A percentile compares a stretch with the other conserved stretches of the same genome.
phyloP scores from a whole-genome alignment of 768 basidiomycete species.

The Dentipellis fragilis region DNA sequence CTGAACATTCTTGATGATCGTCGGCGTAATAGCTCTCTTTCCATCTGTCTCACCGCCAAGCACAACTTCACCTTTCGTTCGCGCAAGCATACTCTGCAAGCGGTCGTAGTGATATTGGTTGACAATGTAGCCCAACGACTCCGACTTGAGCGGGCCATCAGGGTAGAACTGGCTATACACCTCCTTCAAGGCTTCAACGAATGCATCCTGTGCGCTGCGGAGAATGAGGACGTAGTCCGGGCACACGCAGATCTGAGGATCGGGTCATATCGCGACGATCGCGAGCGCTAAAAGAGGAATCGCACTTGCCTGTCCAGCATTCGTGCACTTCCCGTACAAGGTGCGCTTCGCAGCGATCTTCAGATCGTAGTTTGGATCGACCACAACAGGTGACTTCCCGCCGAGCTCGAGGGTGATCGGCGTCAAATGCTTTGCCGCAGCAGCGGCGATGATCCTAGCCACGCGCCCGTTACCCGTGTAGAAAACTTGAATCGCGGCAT shows the following conservation, averaged over 20 bases:
- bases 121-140: slow-evolving; percentile 41
- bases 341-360: slow-evolving; percentile 16
- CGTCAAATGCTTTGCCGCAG: slow-evolving; percentile 44
- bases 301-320: slow-evolving; percentile 19
- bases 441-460: slow-evolving; percentile 38
- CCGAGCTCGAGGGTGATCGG: slow-evolving; percentile 49
- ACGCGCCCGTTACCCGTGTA: slow-evolving; percentile 36
- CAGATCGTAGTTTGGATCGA: slow-evolving; percentile 14
- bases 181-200: slow-evolving; percentile 35
- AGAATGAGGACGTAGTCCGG: slow-evolving; percentile 38
- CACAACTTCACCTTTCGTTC: slow-evolving; percentile 48
- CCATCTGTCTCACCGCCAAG: slow-evolving; percentile 38
- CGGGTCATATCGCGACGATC: background rate
- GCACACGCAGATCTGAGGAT: slow-evolving; percentile 27
- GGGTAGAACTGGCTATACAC: slow-evolving; percentile 43
- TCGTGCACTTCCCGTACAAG: slow-evolving; percentile 17
- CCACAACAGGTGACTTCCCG: slow-evolving; percentile 31
- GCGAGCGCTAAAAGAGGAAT: slow-evolving; percentile 6
- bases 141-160: slow-evolving; percentile 34
- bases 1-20: slow-evolving; percentile 44
- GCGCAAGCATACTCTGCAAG: slow-evolving; percentile 37
- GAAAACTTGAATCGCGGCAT: slow-evolving; percentile 18
- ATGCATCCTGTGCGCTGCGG: slow-evolving; percentile 31
- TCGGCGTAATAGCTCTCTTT: slow-evolving; percentile 42
- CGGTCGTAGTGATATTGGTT: slow-evolving; percentile 44